phyloP scores from a whole-genome alignment of 2,329 filamentous ascomycete genomes.

The Aspergillus sp. region DNA sequence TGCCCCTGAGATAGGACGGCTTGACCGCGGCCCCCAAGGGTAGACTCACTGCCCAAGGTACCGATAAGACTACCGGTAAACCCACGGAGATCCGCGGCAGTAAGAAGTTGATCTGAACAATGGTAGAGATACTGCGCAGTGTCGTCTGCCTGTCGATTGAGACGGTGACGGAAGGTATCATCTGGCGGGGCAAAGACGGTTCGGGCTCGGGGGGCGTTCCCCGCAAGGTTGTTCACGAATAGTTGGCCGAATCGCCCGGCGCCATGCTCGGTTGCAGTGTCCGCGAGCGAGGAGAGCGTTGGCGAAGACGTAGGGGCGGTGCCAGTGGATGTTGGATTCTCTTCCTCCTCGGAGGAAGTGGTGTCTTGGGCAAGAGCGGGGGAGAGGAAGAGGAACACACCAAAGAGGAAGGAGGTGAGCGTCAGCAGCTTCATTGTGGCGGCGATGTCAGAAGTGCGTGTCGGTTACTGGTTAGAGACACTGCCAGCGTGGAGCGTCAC shows the following conservation, averaged over 20 bases:
- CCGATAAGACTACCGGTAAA: not conserved
- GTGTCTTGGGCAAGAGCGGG: not conserved
- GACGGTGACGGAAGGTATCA: not conserved
- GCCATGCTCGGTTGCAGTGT: not conserved
- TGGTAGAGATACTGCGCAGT: conserved; percentile 1
- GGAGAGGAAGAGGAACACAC: not conserved
- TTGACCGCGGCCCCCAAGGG: not conserved
- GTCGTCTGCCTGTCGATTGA: not conserved
- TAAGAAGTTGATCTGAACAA: not conserved
- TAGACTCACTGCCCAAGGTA: not conserved
- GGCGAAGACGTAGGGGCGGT: not conserved
- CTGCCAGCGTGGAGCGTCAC: not conserved
- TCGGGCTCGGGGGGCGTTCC: not conserved
- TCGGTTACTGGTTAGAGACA: not conserved
- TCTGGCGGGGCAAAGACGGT: not conserved
- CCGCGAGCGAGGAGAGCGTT: not conserved
- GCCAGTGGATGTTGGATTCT: not conserved
- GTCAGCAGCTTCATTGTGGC: not conserved
- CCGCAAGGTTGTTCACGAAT: not conserved
- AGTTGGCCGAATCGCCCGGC: not conserved
- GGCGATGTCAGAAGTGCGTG: not conserved
- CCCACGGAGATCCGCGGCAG: not conserved
- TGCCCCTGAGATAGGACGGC: not conserved
- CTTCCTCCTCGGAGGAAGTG: not conserved
- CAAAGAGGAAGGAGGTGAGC: not conserved